Evolutionary conservation across 257 asterid genomes (phyloP).

Genomic region (Przewalskia tangutica): DNA sequence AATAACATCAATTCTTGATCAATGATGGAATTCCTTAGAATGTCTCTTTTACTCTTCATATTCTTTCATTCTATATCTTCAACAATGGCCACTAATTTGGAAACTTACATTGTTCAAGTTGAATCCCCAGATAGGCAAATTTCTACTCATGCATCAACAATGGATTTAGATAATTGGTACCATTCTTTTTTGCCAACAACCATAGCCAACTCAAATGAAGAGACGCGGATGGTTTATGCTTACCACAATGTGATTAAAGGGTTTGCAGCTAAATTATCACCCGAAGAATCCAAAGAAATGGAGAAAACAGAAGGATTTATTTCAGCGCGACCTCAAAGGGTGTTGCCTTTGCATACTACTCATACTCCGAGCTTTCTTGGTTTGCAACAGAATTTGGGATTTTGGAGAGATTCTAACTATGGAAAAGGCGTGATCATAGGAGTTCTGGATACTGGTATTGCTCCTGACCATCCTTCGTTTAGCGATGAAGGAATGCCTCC

Average conservation of each 20-base stretch:
- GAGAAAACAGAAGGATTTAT: constrained; percentile 8
- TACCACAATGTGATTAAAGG: constrained; percentile 13
- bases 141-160: not conserved
- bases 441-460: constrained; percentile 17
- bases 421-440: constrained; percentile 5
- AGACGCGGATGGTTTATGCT: constrained; percentile 10
- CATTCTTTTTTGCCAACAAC: constrained; percentile 13
- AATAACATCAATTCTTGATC: no score
- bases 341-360: not conserved
- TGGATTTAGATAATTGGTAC: constrained; percentile 9
- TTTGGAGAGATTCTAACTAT: not conserved
- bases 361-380: not conserved
- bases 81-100: not conserved
- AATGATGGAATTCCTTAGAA: not conserved
- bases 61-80: no score
- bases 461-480: constrained; percentile 12
- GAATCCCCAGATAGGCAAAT: not conserved
- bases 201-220: not conserved
- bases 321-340: not conserved
- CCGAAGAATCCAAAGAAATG: constrained; percentile 5
- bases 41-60: not conserved
- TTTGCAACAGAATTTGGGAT: not conserved
- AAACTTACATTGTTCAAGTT: not conserved
- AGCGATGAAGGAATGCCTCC: not conserved
- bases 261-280: constrained; percentile 15